phyloP scores from a whole-genome alignment of 83 land plant genomes.

The Diphasiastrum complanatum region DNA sequence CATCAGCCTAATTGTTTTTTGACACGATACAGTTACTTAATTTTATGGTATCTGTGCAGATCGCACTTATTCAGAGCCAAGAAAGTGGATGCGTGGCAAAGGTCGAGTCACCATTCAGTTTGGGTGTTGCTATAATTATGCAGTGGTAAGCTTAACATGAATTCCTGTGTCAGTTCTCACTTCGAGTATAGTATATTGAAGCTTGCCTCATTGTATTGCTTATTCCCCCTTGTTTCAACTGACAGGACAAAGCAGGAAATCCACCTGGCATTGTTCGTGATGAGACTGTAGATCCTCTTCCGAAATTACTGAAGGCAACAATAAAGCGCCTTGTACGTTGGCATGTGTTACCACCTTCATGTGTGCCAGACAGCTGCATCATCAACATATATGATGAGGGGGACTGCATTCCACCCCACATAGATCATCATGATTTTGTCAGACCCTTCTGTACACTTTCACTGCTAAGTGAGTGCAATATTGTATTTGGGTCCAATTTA shows the following conservation, averaged over 20 bases:
- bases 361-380: constrained; percentile 92
- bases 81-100: constrained; percentile 85
- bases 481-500: constrained; percentile 38
- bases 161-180: neutral
- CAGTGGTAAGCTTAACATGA: constrained; percentile 29
- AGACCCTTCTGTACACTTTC: constrained; percentile 90
- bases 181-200: neutral
- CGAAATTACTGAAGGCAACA: constrained; percentile 51
- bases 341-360: constrained; percentile 70
- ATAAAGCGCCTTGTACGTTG: constrained; percentile 68
- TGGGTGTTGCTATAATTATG: constrained; percentile 94
- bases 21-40: neutral
- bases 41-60: constrained; percentile 30
- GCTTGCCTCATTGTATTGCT: neutral
- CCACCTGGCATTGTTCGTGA: constrained; percentile 77
- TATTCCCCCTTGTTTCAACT: neutral
- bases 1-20: neutral
- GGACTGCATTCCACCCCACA: constrained; percentile 91
- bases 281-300: constrained; percentile 73
- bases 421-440: constrained; percentile 92
- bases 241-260: constrained; percentile 80
- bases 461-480: constrained; percentile 72
- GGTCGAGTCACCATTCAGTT: constrained; percentile 77
- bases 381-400: constrained; percentile 83
- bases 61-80: constrained; percentile 70